A percentile compares a stretch with the other conserved stretches of the same genome.
Conservation (phyloP, 169 alveolate genomes). For the Babesia gibsoni region DNA sequence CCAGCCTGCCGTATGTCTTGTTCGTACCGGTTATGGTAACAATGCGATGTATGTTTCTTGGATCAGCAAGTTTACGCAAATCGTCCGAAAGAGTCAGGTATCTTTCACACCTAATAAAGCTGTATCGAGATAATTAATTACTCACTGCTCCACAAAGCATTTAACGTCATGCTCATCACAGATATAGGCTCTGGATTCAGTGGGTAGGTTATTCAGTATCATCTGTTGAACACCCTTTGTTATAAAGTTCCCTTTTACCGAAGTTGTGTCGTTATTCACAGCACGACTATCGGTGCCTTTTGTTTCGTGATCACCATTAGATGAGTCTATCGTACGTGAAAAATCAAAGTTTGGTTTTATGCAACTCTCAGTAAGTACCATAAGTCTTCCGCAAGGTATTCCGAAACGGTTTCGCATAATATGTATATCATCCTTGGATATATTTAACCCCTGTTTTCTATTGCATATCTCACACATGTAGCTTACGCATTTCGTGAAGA, state of each 20-base stretch:
- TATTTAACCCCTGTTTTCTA: slow-evolving; percentile 52
- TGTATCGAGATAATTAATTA: background rate
- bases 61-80: slow-evolving; percentile 68
- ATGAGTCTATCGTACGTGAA: slow-evolving; percentile 42
- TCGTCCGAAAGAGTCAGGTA: slow-evolving; percentile 74
- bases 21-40: slow-evolving; percentile 75
- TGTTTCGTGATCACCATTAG: background rate
- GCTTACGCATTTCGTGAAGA: slow-evolving; percentile 47
- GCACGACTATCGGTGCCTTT: background rate
- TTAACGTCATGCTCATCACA: slow-evolving; percentile 78
- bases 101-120: slow-evolving; percentile 71
- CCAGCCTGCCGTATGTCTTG: slow-evolving; percentile 74
- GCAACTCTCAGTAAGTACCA: slow-evolving; percentile 62
- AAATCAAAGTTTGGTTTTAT: slow-evolving; percentile 68
- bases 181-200: slow-evolving; percentile 64
- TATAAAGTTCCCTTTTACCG: background rate
- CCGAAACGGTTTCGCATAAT: slow-evolving; percentile 73
- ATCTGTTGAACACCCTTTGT: slow-evolving; percentile 31
- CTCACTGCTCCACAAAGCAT: slow-evolving; percentile 74
- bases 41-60: slow-evolving; percentile 66
- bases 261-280: background rate
- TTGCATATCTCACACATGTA: background rate
- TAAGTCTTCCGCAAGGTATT: slow-evolving; percentile 68
- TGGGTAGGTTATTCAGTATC: slow-evolving; percentile 59
- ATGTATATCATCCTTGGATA: slow-evolving; percentile 67